Conservation (phyloP, 805 yeast genomes). For the Danielia oregonensis region DNA sequence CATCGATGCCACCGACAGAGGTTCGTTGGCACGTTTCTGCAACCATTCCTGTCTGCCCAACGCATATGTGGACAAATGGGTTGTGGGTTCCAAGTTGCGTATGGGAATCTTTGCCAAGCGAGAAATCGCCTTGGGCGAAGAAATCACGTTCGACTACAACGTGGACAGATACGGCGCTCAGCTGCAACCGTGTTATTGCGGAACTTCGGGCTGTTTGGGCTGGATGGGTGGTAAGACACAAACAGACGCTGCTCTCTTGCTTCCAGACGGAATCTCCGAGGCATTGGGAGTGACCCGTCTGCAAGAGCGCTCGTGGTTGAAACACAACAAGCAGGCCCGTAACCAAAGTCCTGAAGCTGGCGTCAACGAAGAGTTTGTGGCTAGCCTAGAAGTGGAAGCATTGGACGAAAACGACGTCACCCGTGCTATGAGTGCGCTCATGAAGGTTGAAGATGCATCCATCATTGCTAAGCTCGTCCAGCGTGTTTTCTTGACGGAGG, state of each 20-base stretch:
- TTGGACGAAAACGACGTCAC: constrained; percentile 60
- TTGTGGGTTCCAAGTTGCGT: constrained; percentile 79
- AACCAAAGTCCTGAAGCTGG: constrained; percentile 47
- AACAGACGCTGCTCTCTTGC: constrained; percentile 79
- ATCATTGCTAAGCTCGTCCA: constrained; percentile 64
- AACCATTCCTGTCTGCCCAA: constrained; percentile 96
- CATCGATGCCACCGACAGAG: constrained; percentile 90
- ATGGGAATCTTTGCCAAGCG: constrained; percentile 95
- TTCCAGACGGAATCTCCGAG: constrained; percentile 80
- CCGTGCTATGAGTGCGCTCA: constrained; percentile 72
- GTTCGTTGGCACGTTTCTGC: constrained; percentile 85
- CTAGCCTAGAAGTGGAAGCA: constrained; percentile 51
- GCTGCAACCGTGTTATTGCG: constrained; percentile 93
- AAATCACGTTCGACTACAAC: constrained; percentile 86
- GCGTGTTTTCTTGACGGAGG: constrained; percentile 56
- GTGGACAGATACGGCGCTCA: constrained; percentile 96
- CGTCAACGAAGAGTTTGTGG: constrained; percentile 63
- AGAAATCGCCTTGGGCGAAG: constrained; percentile 71
- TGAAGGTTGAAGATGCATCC: constrained; percentile 69
- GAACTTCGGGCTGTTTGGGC: constrained; percentile 87
- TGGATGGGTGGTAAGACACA: constrained; percentile 96
- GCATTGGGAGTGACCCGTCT: constrained; percentile 74
- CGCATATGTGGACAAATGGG: constrained; percentile 96
- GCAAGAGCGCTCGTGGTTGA: constrained; percentile 70
- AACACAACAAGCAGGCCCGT: constrained; percentile 49